These are phyloP conservation scores for Paramecium primaurelia DNA, from an alignment of 73 alveolate species.

Conservation along the genomic window DNA sequence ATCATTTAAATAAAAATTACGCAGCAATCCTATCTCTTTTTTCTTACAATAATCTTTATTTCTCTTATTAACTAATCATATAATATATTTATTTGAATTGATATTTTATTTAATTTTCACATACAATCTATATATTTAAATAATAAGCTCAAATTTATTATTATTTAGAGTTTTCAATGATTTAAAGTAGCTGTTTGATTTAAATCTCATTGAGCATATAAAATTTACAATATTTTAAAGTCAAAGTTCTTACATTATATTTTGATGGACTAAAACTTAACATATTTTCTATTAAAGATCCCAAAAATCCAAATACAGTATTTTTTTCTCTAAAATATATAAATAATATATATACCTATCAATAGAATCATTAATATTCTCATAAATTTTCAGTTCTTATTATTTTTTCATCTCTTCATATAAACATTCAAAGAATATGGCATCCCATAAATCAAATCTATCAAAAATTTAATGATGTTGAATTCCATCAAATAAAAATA, in stretches of 20 bases:
- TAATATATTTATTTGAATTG: not conserved
- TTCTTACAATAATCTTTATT: not conserved
- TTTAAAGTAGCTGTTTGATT: not conserved
- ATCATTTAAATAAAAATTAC: not conserved
- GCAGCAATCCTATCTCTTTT: not conserved
- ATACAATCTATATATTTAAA: not conserved
- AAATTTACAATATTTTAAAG: not conserved
- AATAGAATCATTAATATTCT: not conserved
- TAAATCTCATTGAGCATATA: not conserved
- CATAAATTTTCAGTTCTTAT: not conserved
- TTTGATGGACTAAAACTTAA: not conserved
- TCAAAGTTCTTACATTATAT: not conserved
- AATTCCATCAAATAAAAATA: not conserved
- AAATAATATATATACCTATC: not conserved
- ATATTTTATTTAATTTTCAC: not conserved
- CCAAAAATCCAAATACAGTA: conserved; percentile 6
- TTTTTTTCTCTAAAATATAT: not conserved
- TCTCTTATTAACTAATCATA: not conserved
- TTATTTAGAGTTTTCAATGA: not conserved
- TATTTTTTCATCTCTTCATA: not conserved
- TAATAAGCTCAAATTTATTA: not conserved
- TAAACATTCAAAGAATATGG: not conserved
- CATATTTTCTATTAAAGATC: not conserved
- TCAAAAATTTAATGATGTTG: not conserved
- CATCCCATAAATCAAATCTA: conserved; percentile 18